Percentiles rank a stretch among this genome's conserved stretches.
Conservation (phyloP, 331 rosid genomes). For the Pyracantha coccinea region DNA sequence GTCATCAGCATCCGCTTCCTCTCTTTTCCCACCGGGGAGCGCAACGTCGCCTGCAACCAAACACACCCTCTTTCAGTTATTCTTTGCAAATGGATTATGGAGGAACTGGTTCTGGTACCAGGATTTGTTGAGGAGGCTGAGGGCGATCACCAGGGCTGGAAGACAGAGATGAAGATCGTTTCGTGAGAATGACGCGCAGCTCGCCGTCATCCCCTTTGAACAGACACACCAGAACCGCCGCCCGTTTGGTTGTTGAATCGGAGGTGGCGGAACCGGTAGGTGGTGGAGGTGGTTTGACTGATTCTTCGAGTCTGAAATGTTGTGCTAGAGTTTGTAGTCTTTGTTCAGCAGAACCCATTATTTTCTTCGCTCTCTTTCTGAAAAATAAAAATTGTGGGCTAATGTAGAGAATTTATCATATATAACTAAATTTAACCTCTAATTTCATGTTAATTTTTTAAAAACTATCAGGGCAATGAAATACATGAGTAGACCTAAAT, state of each 20-base stretch:
- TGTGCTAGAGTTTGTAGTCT: neutral
- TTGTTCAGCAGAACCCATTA: neutral
- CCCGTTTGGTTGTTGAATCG: constrained; percentile 23
- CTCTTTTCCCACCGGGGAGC: constrained; percentile 83
- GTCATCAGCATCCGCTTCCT: constrained; percentile 57
- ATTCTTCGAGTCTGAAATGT: neutral
- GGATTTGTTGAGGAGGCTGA: neutral
- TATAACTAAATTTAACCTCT: too few relatives aligned
- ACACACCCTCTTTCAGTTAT: neutral
- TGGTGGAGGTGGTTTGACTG: neutral
- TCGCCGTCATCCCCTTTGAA: constrained; percentile 40
- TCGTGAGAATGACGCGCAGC: constrained; percentile 60
- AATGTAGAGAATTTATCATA: too few relatives aligned
- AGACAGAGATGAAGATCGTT: constrained; percentile 66
- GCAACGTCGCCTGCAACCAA: constrained; percentile 73
- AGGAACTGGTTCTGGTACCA: neutral
- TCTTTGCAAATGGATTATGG: neutral
- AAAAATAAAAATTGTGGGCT: neutral
- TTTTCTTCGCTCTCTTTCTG: neutral
- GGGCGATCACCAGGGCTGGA: constrained; percentile 26
- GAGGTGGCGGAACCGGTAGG: neutral
- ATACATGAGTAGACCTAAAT: too few relatives aligned
- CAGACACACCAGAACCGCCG: constrained; percentile 69
- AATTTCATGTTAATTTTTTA: too few relatives aligned
- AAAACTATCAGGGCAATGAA: too few relatives aligned